A percentile compares a stretch with the other conserved stretches of the same genome.
Conservation (phyloP, 2,329 filamentous ascomycete species). For the Fusarium sp. region DNA sequence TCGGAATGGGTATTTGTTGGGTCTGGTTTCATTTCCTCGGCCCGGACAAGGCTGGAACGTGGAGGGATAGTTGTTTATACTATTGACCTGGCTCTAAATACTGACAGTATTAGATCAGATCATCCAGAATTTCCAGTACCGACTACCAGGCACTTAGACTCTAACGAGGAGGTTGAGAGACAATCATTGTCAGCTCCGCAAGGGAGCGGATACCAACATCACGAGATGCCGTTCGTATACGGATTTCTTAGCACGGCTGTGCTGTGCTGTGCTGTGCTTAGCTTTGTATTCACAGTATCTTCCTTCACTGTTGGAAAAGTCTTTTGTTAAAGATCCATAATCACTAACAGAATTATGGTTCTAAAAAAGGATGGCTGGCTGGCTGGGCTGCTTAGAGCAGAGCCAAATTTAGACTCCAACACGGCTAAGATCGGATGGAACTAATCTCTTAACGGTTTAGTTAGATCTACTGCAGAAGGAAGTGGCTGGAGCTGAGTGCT, state of each 20-base stretch:
- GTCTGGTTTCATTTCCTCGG: constrained; percentile 7
- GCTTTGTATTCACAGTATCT: constrained; percentile 33
- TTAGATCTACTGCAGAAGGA: neutral
- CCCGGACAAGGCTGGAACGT: constrained; percentile 22
- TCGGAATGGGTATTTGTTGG: neutral
- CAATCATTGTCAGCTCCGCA: constrained; percentile 9
- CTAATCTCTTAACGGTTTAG: constrained; percentile 16
- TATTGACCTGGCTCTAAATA: constrained; percentile 5
- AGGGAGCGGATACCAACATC: constrained; percentile 6
- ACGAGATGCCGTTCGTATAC: neutral
- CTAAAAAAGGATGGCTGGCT: constrained; percentile 24
- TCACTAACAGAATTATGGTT: constrained; percentile 1
- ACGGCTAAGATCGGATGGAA: constrained; percentile 17
- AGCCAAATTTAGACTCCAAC: constrained; percentile 41
- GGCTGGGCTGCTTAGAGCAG: constrained; percentile 29
- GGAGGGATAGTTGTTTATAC: constrained; percentile 14
- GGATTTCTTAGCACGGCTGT: neutral
- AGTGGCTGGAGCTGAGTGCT: constrained; percentile 34
- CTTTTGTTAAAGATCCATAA: neutral
- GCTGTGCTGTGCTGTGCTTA: neutral
- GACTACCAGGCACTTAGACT: constrained; percentile 10
- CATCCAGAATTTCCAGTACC: neutral
- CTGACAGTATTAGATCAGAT: neutral
- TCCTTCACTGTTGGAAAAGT: constrained; percentile 17
- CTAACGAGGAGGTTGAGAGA: constrained; percentile 11